Evolutionary conservation across 129 eudicot genomes (phyloP).

Genomic region (Kitagawia praeruptora): DNA sequence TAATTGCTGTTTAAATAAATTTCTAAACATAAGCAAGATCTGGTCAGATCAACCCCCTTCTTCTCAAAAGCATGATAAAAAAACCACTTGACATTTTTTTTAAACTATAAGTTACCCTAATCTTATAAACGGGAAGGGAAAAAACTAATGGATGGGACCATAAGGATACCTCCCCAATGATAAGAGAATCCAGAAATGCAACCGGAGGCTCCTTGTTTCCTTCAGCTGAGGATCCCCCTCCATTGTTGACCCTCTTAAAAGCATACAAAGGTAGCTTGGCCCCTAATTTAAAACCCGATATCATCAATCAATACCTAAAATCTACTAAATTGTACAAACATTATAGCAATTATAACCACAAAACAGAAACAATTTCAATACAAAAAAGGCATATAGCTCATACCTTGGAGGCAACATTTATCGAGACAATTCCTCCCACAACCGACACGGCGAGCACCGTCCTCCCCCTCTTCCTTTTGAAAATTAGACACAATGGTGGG

Average conservation of each 20-base stretch:
- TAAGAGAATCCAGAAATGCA: constrained; percentile 77
- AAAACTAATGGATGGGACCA: not conserved
- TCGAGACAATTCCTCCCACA: constrained; percentile 94
- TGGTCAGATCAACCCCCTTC: not conserved
- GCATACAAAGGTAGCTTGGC: constrained; percentile 87
- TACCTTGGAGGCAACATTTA: constrained; percentile 87
- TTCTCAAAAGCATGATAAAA: not conserved
- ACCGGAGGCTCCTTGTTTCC: constrained; percentile 55
- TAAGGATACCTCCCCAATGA: constrained; percentile 72
- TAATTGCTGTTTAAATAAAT: not conserved
- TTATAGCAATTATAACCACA: not conserved
- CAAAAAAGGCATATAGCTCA: not conserved
- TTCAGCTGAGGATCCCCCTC: constrained; percentile 15
- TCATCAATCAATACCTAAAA: not conserved
- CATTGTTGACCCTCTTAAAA: constrained; percentile 32
- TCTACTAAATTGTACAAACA: not conserved
- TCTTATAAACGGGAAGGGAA: not conserved
- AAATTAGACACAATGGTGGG: constrained; percentile 82
- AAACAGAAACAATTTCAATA: not conserved
- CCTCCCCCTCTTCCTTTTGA: constrained; percentile 81
- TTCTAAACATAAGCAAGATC: not conserved
- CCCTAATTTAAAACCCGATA: constrained; percentile 25
- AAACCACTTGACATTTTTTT: not conserved
- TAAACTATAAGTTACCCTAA: not conserved
- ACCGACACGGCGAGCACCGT: constrained; percentile 36